Conservation (phyloP, 257 asterid genomes). For the Solanum sitiens region DNA sequence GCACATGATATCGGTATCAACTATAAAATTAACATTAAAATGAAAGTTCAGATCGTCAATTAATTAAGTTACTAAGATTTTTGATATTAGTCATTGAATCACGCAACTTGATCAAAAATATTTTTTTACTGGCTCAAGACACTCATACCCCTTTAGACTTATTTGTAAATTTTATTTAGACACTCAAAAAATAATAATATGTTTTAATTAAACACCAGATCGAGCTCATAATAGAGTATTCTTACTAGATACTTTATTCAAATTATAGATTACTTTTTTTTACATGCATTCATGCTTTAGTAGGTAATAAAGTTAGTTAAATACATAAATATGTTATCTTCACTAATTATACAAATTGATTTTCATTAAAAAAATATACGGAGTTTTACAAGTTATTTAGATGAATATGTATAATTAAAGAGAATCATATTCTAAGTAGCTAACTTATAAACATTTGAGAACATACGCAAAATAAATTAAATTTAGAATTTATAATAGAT, state of each 20-base stretch:
- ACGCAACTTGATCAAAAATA: neutral
- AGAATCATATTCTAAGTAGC: neutral
- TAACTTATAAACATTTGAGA: too few species aligned
- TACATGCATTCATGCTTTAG: too few species aligned
- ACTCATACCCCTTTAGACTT: too few species aligned
- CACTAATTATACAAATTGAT: neutral
- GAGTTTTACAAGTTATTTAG: too few species aligned
- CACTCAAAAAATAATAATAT: too few species aligned
- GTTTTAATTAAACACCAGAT: neutral
- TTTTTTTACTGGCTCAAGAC: neutral
- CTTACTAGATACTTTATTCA: too few species aligned
- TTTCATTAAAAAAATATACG: too few species aligned
- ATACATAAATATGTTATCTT: too few species aligned
- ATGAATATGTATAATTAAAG: neutral
- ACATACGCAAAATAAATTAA: neutral
- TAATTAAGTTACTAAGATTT: rapidly evolving
- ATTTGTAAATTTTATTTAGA: neutral
- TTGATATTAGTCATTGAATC: too few species aligned
- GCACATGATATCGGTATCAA: neutral
- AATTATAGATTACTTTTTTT: too few species aligned
- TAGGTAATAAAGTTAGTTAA: too few species aligned
- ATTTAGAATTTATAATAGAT: too few species aligned
- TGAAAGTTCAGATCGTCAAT: neutral
- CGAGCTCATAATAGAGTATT: neutral
- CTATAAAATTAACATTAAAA: neutral